Evolutionary conservation across 495 filamentous ascomycete genomes (phyloP).

Genomic region (Aspergillus diversus): DNA sequence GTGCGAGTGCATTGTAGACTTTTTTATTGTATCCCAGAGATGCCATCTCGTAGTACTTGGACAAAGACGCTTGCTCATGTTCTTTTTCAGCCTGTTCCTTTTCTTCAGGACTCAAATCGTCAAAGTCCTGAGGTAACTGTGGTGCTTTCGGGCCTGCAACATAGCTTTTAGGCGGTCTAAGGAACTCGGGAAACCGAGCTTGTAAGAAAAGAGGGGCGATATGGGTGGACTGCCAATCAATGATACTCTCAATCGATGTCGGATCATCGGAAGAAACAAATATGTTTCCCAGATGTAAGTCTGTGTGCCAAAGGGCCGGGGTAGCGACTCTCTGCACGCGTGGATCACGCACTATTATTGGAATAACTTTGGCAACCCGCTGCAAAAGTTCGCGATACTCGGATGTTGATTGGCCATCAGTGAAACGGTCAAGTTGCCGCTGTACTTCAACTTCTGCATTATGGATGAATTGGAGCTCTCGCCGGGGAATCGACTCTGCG

Average conservation of each 20-base stretch:
- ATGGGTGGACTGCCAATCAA: slow-evolving; percentile 32
- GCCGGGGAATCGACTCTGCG: no score
- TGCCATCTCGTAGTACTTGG: slow-evolving; percentile 29
- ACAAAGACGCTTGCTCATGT: slow-evolving; percentile 21
- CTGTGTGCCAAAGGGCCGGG: slow-evolving; percentile 30
- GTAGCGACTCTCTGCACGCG: slow-evolving; percentile 12
- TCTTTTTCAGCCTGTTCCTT: slow-evolving; percentile 22
- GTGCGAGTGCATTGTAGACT: slow-evolving; percentile 27
- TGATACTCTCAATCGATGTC: slow-evolving; percentile 27
- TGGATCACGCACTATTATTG: slow-evolving; percentile 21
- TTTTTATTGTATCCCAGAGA: slow-evolving; percentile 20
- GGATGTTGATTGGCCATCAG: slow-evolving; percentile 17
- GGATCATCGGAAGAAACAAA: slow-evolving; percentile 27
- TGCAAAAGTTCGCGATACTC: slow-evolving; percentile 25
- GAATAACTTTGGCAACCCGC: slow-evolving; percentile 14
- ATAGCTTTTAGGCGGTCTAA: slow-evolving; percentile 28
- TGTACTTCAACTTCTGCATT: slow-evolving; percentile 15
- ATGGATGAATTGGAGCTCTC: not conserved
- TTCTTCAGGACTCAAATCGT: slow-evolving; percentile 19
- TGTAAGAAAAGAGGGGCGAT: slow-evolving; percentile 29
- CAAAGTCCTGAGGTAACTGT: slow-evolving; percentile 22
- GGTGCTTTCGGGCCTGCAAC: slow-evolving; percentile 22
- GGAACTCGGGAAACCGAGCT: slow-evolving; percentile 29
- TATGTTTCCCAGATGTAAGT: slow-evolving; percentile 34
- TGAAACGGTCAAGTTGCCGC: slow-evolving; percentile 19